Evolutionary conservation across 192 early-diverging fungal species (phyloP).

Genomic region (Rhizophagus prolifer): DNA sequence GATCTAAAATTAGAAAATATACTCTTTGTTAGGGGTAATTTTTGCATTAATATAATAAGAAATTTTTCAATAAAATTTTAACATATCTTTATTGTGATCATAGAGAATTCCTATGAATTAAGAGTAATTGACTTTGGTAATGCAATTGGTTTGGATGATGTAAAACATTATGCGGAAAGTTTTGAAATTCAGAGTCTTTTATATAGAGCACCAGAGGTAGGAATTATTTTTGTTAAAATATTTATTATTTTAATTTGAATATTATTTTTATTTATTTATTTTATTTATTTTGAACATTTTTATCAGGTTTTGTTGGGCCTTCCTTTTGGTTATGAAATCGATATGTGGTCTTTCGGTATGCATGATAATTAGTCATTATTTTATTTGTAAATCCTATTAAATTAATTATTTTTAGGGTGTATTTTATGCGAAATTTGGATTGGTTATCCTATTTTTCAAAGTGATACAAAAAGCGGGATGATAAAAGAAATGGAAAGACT

Average conservation of each 20-base stretch:
- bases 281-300: not conserved
- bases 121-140: constrained; percentile 17
- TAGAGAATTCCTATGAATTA: not conserved
- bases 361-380: not conserved
- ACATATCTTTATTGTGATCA: not conserved
- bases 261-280: not conserved
- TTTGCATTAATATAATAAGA: not conserved
- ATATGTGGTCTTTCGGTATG: constrained; percentile 23
- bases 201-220: constrained; percentile 21
- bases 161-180: not conserved
- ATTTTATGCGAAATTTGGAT: constrained; percentile 22
- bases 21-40: constrained; percentile 5
- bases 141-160: constrained; percentile 14
- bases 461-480: constrained; percentile 3
- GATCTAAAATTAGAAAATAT: constrained; percentile 24
- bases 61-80: not conserved
- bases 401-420: constrained; percentile 7
- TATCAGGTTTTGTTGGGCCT: constrained; percentile 8
- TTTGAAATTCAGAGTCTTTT: constrained; percentile 17
- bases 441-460: constrained; percentile 14
- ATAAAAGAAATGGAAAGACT: constrained; percentile 5
- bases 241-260: constrained; percentile 7
- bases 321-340: constrained; percentile 18
- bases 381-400: not conserved
- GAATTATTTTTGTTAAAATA: not conserved